Conservation (phyloP, 495 filamentous ascomycete genomes). For the Arthonia radiata region DNA sequence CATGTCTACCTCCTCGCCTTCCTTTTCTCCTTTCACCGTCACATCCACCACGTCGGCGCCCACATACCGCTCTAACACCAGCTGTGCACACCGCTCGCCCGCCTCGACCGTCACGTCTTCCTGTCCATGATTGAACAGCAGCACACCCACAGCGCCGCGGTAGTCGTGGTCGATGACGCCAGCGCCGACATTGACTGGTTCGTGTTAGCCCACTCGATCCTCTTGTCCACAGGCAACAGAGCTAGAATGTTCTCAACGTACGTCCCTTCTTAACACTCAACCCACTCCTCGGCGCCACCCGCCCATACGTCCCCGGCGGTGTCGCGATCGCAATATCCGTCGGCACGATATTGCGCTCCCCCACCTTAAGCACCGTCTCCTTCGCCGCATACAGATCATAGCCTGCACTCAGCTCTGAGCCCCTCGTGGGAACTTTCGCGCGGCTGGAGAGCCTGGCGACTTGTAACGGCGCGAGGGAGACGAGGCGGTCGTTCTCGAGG, state of each 20-base stretch:
- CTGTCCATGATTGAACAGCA: conserved; percentile 80
- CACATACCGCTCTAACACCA: conserved; percentile 66
- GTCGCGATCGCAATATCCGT: conserved; percentile 79
- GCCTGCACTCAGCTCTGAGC: conserved; percentile 70
- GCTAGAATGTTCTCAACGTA: no score
- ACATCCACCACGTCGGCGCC: conserved; percentile 81
- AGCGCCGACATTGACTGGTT: conserved; percentile 25
- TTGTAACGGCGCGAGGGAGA: conserved; percentile 27
- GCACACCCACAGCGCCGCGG: conserved; percentile 73
- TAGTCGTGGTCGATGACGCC: conserved; percentile 97
- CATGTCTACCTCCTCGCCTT: no score
- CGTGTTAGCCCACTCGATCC: conserved; percentile 1
- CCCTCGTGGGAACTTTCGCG: conserved; percentile 58
- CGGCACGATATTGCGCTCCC: conserved; percentile 67
- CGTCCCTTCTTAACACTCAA: background rate
- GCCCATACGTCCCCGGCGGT: conserved; percentile 63
- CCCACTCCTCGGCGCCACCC: background rate
- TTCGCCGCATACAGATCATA: conserved; percentile 65
- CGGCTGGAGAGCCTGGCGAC: conserved; percentile 64
- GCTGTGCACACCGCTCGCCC: conserved; percentile 78
- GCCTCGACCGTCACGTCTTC: conserved; percentile 55
- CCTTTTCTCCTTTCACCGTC: no score
- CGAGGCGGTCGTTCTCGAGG: conserved; percentile 6
- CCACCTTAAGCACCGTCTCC: conserved; percentile 46
- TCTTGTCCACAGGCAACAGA: background rate